Evolutionary conservation across 495 filamentous ascomycete species (phyloP).

Genomic region (Usnea hakonensis): DNA sequence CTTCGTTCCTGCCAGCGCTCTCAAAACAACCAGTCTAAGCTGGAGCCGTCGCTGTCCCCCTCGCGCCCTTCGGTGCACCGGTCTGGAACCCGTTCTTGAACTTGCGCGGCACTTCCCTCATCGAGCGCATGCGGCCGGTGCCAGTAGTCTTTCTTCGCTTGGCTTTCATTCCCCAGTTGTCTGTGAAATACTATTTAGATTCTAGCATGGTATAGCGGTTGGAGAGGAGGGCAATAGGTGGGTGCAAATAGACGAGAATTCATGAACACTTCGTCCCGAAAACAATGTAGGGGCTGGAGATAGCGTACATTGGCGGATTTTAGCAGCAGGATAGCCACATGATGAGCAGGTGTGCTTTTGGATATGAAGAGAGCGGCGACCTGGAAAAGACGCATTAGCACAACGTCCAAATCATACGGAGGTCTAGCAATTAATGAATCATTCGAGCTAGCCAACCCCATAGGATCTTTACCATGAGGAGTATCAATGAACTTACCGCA

Average conservation of each 20-base stretch:
- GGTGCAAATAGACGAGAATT: background rate
- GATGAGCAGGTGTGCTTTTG: slow-evolving; percentile 98
- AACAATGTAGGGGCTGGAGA: background rate
- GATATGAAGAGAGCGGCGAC: slow-evolving; percentile 94
- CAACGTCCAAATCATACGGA: too few relatives aligned
- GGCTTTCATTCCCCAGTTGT: slow-evolving; percentile 99
- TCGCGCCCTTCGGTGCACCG: slow-evolving; percentile 77
- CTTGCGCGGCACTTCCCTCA: slow-evolving; percentile 79
- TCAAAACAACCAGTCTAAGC: background rate
- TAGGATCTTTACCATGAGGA: too few relatives aligned
- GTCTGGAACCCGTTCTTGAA: slow-evolving; percentile 97
- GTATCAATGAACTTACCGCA: slow-evolving; percentile 67
- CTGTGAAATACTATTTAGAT: slow-evolving; percentile 40
- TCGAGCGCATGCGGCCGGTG: slow-evolving; percentile 83
- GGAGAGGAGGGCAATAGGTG: background rate
- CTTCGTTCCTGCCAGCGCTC: background rate
- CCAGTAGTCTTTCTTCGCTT: slow-evolving; percentile 99
- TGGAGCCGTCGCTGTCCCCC: slow-evolving; percentile 43
- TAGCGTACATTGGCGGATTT: slow-evolving; percentile 91
- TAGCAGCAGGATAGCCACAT: slow-evolving; percentile 95
- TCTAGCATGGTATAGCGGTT: too few relatives aligned
- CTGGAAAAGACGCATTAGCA: slow-evolving; percentile 38
- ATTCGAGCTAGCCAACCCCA: background rate
- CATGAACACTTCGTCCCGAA: background rate
- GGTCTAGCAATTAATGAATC: background rate